These are phyloP conservation scores for Leccinum longicurvipes DNA, from an alignment of 768 basidiomycete species.

Conservation along the genomic window DNA sequence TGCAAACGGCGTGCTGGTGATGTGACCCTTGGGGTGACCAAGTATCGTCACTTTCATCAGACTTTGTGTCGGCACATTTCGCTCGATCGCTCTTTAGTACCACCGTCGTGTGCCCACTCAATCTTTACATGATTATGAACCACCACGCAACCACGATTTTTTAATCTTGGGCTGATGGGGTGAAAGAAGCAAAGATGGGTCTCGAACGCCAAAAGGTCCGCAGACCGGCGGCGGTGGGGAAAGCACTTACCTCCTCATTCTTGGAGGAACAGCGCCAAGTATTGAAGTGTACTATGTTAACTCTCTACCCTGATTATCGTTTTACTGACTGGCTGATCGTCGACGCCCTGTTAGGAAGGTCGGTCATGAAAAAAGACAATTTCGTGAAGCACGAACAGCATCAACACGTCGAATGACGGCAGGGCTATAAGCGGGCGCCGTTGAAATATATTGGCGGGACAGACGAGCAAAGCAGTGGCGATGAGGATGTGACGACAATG, in stretches of 20 bases:
- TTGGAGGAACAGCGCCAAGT: not conserved
- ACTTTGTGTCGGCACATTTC: conserved; percentile 16
- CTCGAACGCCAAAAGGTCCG: conserved; percentile 8
- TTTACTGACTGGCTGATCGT: conserved; percentile 9
- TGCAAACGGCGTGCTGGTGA: not conserved
- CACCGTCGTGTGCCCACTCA: conserved; percentile 12
- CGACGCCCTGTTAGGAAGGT: conserved; percentile 19
- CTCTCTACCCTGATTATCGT: conserved; percentile 16
- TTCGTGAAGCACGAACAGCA: conserved; percentile 19
- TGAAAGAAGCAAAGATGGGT: conserved; percentile 7
- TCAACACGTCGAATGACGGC: conserved; percentile 7
- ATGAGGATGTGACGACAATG: conserved; percentile 10
- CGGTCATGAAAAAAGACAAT: conserved; percentile 6
- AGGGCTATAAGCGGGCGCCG: conserved; percentile 7
- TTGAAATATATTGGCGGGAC: conserved; percentile 18
- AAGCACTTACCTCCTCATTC: conserved; percentile 7
- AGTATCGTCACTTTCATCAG: conserved; percentile 2
- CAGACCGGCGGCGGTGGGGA: conserved; percentile 7
- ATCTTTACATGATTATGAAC: conserved; percentile 5
- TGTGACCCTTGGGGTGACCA: conserved; percentile 1
- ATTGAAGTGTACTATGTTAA: not conserved
- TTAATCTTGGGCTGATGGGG: conserved; percentile 19
- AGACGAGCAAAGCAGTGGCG: conserved; percentile 6
- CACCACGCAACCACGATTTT: conserved; percentile 12
- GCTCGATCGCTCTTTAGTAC: not conserved